Evolutionary conservation across 2,329 filamentous ascomycete species (phyloP).

Genomic region (Colletotrichum costaricense): DNA sequence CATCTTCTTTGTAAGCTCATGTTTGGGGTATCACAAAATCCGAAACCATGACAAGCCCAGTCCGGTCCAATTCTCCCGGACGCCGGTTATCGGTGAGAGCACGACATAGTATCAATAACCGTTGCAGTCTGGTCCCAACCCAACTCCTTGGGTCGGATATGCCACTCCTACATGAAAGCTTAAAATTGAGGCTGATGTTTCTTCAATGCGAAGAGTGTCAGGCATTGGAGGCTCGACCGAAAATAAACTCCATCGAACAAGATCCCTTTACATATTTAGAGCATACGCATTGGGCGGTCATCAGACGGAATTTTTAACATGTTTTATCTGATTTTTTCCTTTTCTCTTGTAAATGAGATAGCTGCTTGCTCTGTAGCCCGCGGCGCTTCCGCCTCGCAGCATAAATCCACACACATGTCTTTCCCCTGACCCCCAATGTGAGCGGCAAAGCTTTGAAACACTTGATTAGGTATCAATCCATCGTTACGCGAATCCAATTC

Average conservation of each 20-base stretch:
- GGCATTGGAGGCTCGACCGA: not conserved
- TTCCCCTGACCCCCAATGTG: constrained; percentile 17
- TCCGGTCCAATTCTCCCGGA: no score
- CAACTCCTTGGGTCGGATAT: not conserved
- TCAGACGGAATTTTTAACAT: constrained; percentile 14
- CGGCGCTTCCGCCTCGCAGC: not conserved
- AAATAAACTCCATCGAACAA: not conserved
- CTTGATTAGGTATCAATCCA: constrained; percentile 27
- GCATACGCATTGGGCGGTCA: not conserved
- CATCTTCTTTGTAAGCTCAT: not conserved
- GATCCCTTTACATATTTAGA: not conserved
- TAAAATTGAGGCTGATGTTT: not conserved
- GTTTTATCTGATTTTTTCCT: constrained; percentile 23
- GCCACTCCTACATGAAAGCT: not conserved
- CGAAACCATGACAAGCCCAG: not conserved
- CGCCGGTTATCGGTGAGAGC: no score
- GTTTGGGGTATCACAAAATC: not conserved
- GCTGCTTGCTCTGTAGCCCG: constrained; percentile 7
- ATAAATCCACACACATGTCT: constrained; percentile 6
- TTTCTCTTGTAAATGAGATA: constrained; percentile 12
- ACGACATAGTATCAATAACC: no score
- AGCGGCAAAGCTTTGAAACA: constrained; percentile 31
- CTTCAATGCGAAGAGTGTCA: constrained; percentile 8
- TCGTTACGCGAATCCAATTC: constrained; percentile 22
- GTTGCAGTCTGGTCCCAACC: not conserved